Base-by-base conservation (phyloP, 495 filamentous ascomycete genomes). In the Tuber indicum region DNA sequence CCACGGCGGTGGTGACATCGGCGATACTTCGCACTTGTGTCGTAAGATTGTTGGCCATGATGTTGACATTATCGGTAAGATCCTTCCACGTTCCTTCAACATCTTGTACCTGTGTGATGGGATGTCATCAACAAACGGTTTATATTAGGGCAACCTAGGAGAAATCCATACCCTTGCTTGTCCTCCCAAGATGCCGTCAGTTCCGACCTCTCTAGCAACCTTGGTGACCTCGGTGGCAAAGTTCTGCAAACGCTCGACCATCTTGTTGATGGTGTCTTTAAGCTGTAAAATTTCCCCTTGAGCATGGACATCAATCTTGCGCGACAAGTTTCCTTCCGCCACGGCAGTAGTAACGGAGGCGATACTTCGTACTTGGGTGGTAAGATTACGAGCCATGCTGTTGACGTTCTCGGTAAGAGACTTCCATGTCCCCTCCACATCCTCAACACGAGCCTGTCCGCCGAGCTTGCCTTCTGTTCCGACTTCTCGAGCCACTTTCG, bases 1-100 rank as follows among this genome's bases (percentile, higher is more conserved):
- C 96, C 70, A 99, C 96, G 74, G 95, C 95, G 49, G 96, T 98
- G n/a, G 96, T 99, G 78, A 99, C 96, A 75, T 94, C 95, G 69
- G 96, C 96, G 84, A 99, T 99, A 86, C 98, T 96, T 85, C 96
- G 91, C 78, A 99, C 96, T 89, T 99, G 96, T 6, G 93, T 97
- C 0, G 96, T 99, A 21, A 99, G 89, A 84, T 98, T 98, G 83
- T 95, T 94, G 79, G 96, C 96, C 82, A 84, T 83, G 74, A 83
- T 91, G 85, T 93, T 93, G 85, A 94, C 92, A 80, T 98, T 98
- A 82, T 97, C 93, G 19, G 96, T 99, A 39, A 99, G 89, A 85
- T 99, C 96, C 85, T 97, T 97, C 96, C 96, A 99, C 87, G 97
- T 98, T 81, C 96, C 96, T 87, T 99, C 96, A 62, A 98, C 96